Conservation (phyloP, 768 basidiomycete species). For the Filobasidium floriforme region DNA sequence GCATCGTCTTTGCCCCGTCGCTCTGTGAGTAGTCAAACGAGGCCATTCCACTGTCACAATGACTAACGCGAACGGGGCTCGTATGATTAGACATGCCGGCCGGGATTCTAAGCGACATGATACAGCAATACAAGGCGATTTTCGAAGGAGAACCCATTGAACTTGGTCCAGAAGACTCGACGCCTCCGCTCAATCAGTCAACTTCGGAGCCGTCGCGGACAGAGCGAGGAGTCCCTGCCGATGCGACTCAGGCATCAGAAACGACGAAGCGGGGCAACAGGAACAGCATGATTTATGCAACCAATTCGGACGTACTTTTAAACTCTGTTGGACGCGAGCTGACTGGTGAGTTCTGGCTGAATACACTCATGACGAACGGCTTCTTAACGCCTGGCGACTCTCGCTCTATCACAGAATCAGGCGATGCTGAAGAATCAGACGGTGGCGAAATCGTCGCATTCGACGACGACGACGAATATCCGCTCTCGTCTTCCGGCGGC, state of each 20-base stretch:
- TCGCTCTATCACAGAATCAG: neutral
- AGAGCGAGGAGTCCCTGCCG: neutral
- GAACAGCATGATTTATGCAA: conserved; percentile 73
- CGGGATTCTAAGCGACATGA: conserved; percentile 88
- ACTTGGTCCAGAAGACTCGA: neutral
- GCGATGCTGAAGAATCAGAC: neutral
- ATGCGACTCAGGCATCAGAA: neutral
- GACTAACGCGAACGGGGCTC: neutral
- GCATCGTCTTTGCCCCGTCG: conserved; percentile 96
- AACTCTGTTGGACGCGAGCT: conserved; percentile 8
- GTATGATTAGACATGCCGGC: conserved; percentile 66
- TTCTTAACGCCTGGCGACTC: neutral
- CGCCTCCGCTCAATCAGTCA: neutral
- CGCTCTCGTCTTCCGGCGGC: neutral
- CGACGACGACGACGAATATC: neutral
- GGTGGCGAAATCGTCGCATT: conserved; percentile 7
- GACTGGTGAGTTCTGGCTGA: neutral
- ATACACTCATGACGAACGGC: neutral
- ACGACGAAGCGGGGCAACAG: conserved; percentile 49
- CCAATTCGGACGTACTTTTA: neutral
- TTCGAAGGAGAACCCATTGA: conserved; percentile 64
- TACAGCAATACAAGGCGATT: conserved; percentile 84
- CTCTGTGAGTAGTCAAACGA: conserved; percentile 48
- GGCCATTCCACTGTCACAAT: neutral
- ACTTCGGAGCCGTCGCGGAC: conserved; percentile 42